phyloP scores from a whole-genome alignment of 768 basidiomycete genomes.

The Suillus occidentalis region DNA sequence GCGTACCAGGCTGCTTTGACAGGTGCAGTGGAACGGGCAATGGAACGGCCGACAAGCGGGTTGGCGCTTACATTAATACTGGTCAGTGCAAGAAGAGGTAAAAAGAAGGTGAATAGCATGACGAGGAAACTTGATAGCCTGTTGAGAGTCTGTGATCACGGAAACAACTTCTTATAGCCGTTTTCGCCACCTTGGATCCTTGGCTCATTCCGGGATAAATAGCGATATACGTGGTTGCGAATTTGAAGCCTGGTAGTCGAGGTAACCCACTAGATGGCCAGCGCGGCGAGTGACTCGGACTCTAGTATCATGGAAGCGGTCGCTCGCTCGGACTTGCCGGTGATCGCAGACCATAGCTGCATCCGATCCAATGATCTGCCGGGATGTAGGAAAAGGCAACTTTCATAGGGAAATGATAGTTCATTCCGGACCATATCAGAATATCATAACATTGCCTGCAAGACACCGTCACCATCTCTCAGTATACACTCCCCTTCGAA shows the following conservation, averaged over 20 bases:
- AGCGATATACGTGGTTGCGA: not conserved
- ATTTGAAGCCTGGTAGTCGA: not conserved
- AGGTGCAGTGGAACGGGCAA: not conserved
- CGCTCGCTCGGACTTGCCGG: not conserved
- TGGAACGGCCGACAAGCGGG: not conserved
- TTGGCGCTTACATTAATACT: not conserved
- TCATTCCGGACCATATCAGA: not conserved
- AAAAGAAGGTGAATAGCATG: not conserved
- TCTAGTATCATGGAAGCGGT: constrained; percentile 11
- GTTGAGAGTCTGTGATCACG: not conserved
- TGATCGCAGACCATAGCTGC: not conserved
- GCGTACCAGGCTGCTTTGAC: constrained; percentile 65
- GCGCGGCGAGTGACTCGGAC: not conserved
- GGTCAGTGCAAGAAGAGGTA: constrained; percentile 4
- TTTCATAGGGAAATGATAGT: not conserved
- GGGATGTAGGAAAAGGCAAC: not conserved
- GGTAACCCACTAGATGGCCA: not conserved
- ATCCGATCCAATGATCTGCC: not conserved
- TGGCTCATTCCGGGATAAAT: not conserved
- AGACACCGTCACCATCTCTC: constrained; percentile 66
- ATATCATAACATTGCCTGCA: constrained; percentile 23
- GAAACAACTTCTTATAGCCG: not conserved
- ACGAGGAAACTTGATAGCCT: not conserved
- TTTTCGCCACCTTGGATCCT: not conserved
- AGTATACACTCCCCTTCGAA: constrained; percentile 84